Base-by-base conservation (phyloP, 2,329 filamentous ascomycete species). In the Fusarium nematophilum region DNA sequence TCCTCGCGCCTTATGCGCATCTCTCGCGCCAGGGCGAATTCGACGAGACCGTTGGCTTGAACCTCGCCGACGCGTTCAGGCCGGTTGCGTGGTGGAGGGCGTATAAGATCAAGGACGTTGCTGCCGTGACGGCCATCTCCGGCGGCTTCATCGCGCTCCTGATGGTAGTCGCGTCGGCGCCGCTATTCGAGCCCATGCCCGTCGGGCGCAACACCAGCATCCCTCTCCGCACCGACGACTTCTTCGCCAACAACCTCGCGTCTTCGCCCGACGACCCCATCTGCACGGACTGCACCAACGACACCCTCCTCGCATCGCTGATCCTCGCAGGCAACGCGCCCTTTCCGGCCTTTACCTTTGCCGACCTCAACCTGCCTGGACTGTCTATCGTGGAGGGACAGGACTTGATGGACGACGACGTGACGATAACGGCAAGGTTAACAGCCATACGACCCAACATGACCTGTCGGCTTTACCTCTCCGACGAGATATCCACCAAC, bases 261-360 rank as follows among this genome's bases (percentile, higher is more conserved):
- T 69, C 64, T 6, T 67, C 67, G 6, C 26, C 36, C 1, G 62
- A 67, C 8, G 62, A 69, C 29, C 64, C 64, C 2, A 48, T 69
- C 10, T 59, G 68, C 33, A 62, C 58, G 23, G 9, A 67, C 59
- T 70, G 69, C 14, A 59, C 38, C 13, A 46, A 70, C n/a, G 75
- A 75, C 14, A 73, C 70, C 0, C 55, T 70, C 3, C 57, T 72
- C 6, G 70, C 75, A 1, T 73, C 75, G 0, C 57, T 79, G 3
- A 71, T 78, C 3, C 68, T 79, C 2, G 61, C 68, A 1, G 71
- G 65, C 3, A 74, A 76, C 34, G 57, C 75, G 0, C 67, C 72
- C 0, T 78, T 74, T 17, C 75, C 77, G 0, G 40, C 46, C 0
- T 78, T 75, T 37, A 79, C 77, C 0, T 77, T 71, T 53, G 69